Base-by-base conservation (phyloP, 768 basidiomycete species). In the Galerina sulciceps region DNA sequence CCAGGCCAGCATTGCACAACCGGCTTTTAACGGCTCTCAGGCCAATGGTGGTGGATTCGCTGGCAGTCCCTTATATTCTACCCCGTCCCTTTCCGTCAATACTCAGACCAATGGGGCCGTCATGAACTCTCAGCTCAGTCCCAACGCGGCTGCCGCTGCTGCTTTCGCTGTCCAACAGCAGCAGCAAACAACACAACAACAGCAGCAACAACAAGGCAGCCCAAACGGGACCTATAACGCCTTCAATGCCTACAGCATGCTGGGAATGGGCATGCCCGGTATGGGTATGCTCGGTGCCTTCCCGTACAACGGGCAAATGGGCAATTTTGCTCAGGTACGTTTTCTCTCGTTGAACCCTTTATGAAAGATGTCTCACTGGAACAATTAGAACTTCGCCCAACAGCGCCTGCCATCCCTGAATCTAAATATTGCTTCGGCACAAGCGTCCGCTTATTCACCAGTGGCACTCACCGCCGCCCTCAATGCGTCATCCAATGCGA, bases 231-330 rank as follows among this genome's bases (percentile, higher is more conserved):
- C 71, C 57, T 90, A 89, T 64, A 79, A 76, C 56, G 79, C 78
- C 56, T 89, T 90, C 65, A 83, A 80, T 60, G 86, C 84, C 6
- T 91, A 91, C 72, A 87, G 81, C 60, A 90, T 93, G 87, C 80
- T 90, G 35, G 87, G 87, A 20, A 92, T 93, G 89, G 89, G 89
- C 49, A 79, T 92, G 65, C 89, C 89, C 9, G 82, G 79, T 54
- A 87, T 92, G 77, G 84, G 82, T 55, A 86, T 91, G 80, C 77
- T 91, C 62, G 82, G 83, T 40, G 85, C 81, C 26, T 92, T 91
- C 75, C 85, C 87, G 2, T 92, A 92, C 76, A 79, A 79, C 60
- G 81, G 76, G 18, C 90, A 91, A 67, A 86, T 90, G 75, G 86
- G 81, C 54, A 86, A 80, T 73, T 90, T 88, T 69, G 81, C 79